Evolutionary conservation across 129 eudicot genomes (phyloP), one percentile per base, ranked within the genome.

Genomic region (Helichrysum umbraculigerum): DNA sequence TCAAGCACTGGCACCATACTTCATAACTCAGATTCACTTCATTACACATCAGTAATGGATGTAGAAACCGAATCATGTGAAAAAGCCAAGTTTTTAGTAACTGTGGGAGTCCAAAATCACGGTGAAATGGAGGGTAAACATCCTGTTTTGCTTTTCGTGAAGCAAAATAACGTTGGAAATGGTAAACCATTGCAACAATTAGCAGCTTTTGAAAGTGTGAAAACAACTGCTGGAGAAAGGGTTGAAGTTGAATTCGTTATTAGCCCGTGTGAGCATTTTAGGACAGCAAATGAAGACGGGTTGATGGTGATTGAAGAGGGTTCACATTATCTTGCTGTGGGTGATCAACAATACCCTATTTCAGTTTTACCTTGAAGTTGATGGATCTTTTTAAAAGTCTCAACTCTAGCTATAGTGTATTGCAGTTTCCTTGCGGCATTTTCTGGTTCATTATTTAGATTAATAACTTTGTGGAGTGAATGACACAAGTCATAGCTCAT

Each of bases 181-280:
- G 88, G 84, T 68, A 82, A 66, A 69, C 85, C 87, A 0, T 22
- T 69, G 76, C 82, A 84, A 73, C 83, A 82, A 41, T 76, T 87
- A 78, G 80, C 77, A 3, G 91, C 83, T 21, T 87, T 87, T 58
- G 77, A 81, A 68, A 87, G 81, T 16, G 77, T 84, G 61, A 73
- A 66, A 60, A 66, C 86, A 59, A 79, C 15, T 2, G 82, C 37
- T 5, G 88, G 83, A 28, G 88, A 76, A 65, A 64, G 71, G 54
- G 52, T 50, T 29, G 81, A 79, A 47, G 81, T 85, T 71, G 82
- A 81, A 59, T 89, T 86, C 8, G 73, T 41, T 22, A n/a, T 89
- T 25, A 89, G 83, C 62, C 96, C 96, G 4, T 89, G 96, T 85
- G 96, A 89, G 77, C 96, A 91, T 70, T 60, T 88, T 63, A 84